Base-by-base conservation (phyloP, 192 early-diverging fungal genomes). In the Podochytrium sp. region DNA sequence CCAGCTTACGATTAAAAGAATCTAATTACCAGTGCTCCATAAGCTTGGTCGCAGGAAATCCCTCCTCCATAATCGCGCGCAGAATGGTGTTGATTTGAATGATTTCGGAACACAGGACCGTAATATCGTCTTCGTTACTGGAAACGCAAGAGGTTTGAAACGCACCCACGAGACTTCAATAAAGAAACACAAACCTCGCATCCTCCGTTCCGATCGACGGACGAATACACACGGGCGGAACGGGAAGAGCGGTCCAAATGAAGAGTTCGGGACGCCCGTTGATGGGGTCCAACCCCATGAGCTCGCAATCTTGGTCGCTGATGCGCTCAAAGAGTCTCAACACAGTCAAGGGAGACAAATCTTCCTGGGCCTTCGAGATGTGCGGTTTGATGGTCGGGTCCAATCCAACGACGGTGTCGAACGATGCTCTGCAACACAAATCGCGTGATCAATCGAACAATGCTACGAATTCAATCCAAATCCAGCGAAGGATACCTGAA, bases 61-160 rank as follows among this genome's bases (percentile, higher is more conserved):
- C 72, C 20, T 53, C 50, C 18, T 32, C 60, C 50, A 74, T 52
- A 0, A 74, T 74, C 7, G 58, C 72, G 5, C 61, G 39, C 32
- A 74, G 16, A 27, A 74, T 76, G 14, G 79, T 76, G 55, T 85
- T 99, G 50, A 92, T 93, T 52, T 93, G 91, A 47, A 98, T 90
- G 37, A 99, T 96, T 76, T 99, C 98, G 0, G 93, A 93, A 39
- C 96, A 79, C 70, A 98, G 93, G 35, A 94, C 95, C 1, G 98
- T 99, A 71, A 99, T 81, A 78, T 98, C 96, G 64, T 99, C 98
- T 78, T 99, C 96, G 55, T 92, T 97, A 83, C 93, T 97, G 61
- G 57, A 39, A 49, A 56, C 20, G 34, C 25, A 43, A 25, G 41
- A 47, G n/a, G 30, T 35, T 18, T 29, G 30, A 66, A 16, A 62